These are phyloP conservation scores for Boletales sp. DNA, from an alignment of 768 basidiomycete genomes.

Conservation along the genomic window DNA sequence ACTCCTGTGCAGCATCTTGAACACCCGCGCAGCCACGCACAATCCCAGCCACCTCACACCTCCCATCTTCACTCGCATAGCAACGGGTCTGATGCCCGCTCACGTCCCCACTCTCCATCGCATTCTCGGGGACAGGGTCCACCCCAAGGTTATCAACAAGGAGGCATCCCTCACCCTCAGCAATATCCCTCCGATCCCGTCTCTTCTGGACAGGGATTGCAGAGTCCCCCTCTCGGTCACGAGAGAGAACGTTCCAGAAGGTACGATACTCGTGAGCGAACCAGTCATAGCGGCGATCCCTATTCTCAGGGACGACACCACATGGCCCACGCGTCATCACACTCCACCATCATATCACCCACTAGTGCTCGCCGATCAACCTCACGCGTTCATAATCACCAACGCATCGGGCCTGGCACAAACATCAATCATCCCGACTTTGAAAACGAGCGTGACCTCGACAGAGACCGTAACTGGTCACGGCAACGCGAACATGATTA, in stretches of 20 bases:
- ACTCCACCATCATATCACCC: constrained; percentile 34
- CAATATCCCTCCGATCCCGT: constrained; percentile 46
- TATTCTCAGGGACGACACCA: constrained; percentile 31
- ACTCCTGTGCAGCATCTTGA: constrained; percentile 42
- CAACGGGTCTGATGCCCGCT: constrained; percentile 41
- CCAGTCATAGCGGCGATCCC: constrained; percentile 31
- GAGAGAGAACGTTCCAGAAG: constrained; percentile 46
- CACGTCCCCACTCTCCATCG: constrained; percentile 49
- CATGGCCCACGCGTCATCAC: constrained; percentile 31
- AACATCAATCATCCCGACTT: constrained; percentile 44
- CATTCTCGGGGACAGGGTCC: constrained; percentile 45
- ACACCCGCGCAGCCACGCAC: constrained; percentile 31
- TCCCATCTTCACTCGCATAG: constrained; percentile 41
- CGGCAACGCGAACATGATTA: constrained; percentile 43
- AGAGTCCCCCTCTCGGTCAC: constrained; percentile 46
- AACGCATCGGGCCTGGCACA: constrained; percentile 61
- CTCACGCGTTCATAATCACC: constrained; percentile 56
- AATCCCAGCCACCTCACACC: constrained; percentile 34
- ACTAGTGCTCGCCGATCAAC: constrained; percentile 33
- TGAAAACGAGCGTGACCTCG: constrained; percentile 42
- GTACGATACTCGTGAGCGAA: constrained; percentile 43
- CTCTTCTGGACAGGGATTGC: constrained; percentile 43
- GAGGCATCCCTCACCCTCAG: constrained; percentile 39
- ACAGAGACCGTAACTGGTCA: constrained; percentile 40
- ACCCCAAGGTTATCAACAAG: constrained; percentile 31